Conservation (phyloP, 805 yeast genomes). For the Pichia membranifaciens region DNA sequence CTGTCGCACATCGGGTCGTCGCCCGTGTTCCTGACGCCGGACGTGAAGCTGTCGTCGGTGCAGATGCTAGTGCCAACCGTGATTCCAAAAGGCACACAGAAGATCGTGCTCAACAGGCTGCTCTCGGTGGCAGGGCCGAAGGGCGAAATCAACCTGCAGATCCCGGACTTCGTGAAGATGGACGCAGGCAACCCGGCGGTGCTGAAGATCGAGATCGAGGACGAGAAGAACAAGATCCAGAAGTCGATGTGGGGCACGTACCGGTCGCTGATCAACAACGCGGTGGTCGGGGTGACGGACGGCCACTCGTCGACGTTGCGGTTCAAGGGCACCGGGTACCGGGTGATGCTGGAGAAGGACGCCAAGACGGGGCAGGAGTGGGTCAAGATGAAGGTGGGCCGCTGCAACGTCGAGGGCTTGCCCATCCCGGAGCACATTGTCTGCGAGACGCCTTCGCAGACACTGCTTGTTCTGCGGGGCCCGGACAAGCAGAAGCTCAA, state of each 20-base stretch:
- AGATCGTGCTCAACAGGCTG: constrained; percentile 50
- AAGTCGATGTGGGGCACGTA: constrained; percentile 94
- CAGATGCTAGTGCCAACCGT: constrained; percentile 49
- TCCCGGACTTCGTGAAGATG: constrained; percentile 67
- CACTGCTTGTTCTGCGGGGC: constrained; percentile 82
- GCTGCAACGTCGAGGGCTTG: constrained; percentile 71
- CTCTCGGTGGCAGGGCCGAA: constrained; percentile 70
- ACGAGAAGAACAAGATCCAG: constrained; percentile 64
- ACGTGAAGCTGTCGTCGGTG: constrained; percentile 45
- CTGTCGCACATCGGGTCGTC: constrained; percentile 73
- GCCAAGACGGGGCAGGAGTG: constrained; percentile 45
- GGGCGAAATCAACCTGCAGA: constrained; percentile 56
- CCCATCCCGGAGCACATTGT: constrained; percentile 71
- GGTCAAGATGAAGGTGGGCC: constrained; percentile 81
- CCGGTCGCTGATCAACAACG: constrained; percentile 70
- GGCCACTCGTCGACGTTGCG: constrained; percentile 85
- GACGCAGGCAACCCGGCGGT: constrained; percentile 24
- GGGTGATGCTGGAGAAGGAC: constrained; percentile 63
- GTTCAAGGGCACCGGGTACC: constrained; percentile 95
- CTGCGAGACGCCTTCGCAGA: constrained; percentile 77
- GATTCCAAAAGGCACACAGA: constrained; percentile 61
- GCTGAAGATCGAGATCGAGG: constrained; percentile 36
- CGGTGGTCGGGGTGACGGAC: constrained; percentile 82
- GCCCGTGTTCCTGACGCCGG: constrained; percentile 65
- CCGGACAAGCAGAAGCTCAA: constrained; percentile 81